phyloP scores from a whole-genome alignment of 495 filamentous ascomycete genomes.

The Neurospora sp. region DNA sequence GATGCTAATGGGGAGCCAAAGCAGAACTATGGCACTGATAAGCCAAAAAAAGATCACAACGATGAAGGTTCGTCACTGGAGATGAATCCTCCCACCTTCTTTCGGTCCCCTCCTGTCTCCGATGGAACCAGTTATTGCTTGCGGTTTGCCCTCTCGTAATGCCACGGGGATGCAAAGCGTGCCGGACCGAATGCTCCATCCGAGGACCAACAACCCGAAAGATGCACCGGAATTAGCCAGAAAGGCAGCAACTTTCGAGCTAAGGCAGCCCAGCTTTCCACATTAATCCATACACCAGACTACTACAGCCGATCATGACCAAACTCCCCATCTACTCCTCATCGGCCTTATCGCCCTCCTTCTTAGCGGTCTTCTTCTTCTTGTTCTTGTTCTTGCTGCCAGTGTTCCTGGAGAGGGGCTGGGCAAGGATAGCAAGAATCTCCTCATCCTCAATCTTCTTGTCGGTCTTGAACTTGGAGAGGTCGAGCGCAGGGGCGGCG shows the following conservation, averaged over 20 bases:
- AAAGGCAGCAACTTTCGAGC: background rate
- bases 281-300: background rate
- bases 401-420: constrained; percentile 65
- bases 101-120: background rate
- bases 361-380: constrained; percentile 62
- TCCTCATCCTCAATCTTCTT: constrained; percentile 98
- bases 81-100: background rate
- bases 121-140: background rate
- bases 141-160: background rate
- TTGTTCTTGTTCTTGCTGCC: constrained; percentile 88
- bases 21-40: background rate
- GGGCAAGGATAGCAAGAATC: constrained; percentile 84
- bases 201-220: background rate
- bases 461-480: constrained; percentile 76
- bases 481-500: constrained; percentile 59
- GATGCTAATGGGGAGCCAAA: background rate
- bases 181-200: background rate
- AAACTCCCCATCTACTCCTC: constrained; percentile 6
- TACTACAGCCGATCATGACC: background rate
- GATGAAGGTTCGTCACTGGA: background rate
- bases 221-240: background rate
- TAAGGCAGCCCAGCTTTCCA: background rate
- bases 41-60: background rate
- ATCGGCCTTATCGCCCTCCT: constrained; percentile 45
- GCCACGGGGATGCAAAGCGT: background rate